Base-by-base conservation (phyloP, 768 basidiomycete species). In the Harrya chromipes region DNA sequence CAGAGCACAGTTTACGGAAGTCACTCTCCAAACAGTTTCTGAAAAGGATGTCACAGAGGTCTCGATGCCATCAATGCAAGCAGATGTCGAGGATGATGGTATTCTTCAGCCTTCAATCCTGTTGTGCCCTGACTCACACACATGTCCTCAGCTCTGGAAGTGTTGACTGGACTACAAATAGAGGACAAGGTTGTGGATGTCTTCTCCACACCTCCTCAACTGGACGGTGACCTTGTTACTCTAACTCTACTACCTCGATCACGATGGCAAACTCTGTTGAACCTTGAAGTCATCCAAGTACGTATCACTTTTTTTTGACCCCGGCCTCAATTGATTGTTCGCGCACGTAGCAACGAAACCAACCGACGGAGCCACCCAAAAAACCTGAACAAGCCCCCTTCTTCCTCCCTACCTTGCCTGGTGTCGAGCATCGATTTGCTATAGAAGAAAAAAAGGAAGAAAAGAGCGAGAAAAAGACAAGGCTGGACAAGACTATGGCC, bases 191-290 rank as follows among this genome's bases (percentile, higher is more conserved):
- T 78, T 8, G 62, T 74, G 16, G 85, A 92, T 59, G 78, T 84
- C 24, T 90, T 90, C 69, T 81, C 83, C 17, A 90, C 91, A 6
- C 92, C 91, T n/a, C 82, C 87, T 23, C 91, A 95, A 64, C 72
- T 98, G 6, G 85, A 87, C 46, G 90, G 85, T 43, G 91, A 93
- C 16, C 80, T 99, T n/a, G 80, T 98, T 43, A 98, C 97, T 1
- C 72, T 99, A 17, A 94, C 95, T 6, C 74, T 94, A 20, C 76
- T 98, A 35, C 97, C 97, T 14, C 84, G 94, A 34, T 84, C 92
- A 13, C 78, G 89, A 59, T 99, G 97, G 97, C 93, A 97, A 69
- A 94, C 97, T 0, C 72, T 99, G n/a, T 76, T 99, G 49, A 97
- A 97, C 62, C 76, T 99, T 16, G 97, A 98, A 57, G 85, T 92